Percentiles rank a stretch among this genome's conserved stretches.
phyloP scores from a whole-genome alignment of 78 protist species.

The Monosiga brevicollis region DNA sequence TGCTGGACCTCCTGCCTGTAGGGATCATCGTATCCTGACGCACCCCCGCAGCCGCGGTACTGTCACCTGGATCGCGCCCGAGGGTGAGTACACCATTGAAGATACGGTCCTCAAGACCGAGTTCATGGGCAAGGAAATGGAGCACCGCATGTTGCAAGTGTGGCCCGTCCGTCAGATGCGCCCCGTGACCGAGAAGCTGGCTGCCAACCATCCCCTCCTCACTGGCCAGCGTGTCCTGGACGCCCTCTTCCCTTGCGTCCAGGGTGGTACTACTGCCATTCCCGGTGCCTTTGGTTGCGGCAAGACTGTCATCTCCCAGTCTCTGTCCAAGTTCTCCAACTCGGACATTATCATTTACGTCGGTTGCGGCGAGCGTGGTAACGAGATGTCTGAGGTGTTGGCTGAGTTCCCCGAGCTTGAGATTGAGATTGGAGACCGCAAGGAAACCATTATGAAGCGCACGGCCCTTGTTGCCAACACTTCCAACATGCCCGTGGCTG shows the following conservation, averaged over 20 bases:
- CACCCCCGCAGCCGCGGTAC: conserved; percentile 86
- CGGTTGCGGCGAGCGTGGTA: conserved; percentile 98
- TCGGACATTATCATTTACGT: conserved; percentile 98
- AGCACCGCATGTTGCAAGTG: conserved; percentile 50
- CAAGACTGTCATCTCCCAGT: conserved; percentile 99
- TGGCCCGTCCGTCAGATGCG: conserved; percentile 99
- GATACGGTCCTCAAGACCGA: conserved; percentile 47
- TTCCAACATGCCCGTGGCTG: conserved; percentile 99
- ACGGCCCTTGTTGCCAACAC: conserved; percentile 99
- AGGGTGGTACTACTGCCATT: conserved; percentile 99
- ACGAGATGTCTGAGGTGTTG: conserved; percentile 99
- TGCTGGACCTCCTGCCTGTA: no score
- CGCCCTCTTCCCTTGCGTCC: conserved; percentile 96
- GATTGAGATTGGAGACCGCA: conserved; percentile 53
- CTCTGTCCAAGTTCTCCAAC: conserved; percentile 99
- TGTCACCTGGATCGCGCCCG: conserved; percentile 75
- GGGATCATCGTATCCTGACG: conserved; percentile 85
- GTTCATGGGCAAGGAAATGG: conserved; percentile 39
- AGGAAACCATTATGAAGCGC: conserved; percentile 97
- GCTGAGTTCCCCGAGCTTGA: conserved; percentile 95
- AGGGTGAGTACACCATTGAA: conserved; percentile 69
- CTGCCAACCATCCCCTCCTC: conserved; percentile 86
- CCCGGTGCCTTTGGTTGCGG: conserved; percentile 99
- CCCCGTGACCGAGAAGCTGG: conserved; percentile 86
- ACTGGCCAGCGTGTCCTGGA: conserved; percentile 98